phyloP scores from a whole-genome alignment of 73 alveolate genomes.

The Blepharisma japonicum region DNA sequence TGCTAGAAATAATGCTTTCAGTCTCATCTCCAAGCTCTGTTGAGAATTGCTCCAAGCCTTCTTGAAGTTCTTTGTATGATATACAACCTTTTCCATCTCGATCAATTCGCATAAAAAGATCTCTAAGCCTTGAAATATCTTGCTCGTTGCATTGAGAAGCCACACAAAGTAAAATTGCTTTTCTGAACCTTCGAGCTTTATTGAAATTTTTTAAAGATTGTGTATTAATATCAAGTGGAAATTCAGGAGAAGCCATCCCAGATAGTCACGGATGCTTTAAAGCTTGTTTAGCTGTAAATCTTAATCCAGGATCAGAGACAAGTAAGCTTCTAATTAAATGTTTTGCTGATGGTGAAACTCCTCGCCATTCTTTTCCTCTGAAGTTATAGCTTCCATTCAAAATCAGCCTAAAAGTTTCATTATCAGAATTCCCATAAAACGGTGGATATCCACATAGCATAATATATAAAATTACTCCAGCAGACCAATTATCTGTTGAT shows the following conservation, averaged over 20 bases:
- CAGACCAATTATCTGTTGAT: conserved; percentile 37
- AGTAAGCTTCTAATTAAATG: conserved; percentile 34
- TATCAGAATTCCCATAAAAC: conserved; percentile 34
- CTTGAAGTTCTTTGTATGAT: conserved; percentile 65
- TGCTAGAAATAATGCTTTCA: conserved; percentile 5
- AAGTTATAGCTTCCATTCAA: conserved; percentile 18
- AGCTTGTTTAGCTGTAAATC: conserved; percentile 35
- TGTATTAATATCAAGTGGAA: conserved; percentile 1
- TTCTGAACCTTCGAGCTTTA: conserved; percentile 25
- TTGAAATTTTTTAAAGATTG: background rate
- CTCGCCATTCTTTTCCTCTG: conserved; percentile 29
- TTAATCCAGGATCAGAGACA: conserved; percentile 11
- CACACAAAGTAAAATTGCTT: conserved; percentile 29
- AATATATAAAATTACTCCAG: conserved; percentile 40
- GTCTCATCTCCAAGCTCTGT: conserved; percentile 25
- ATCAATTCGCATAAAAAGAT: conserved; percentile 68
- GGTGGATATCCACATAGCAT: conserved; percentile 40
- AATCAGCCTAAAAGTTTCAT: conserved; percentile 20
- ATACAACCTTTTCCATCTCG: conserved; percentile 77
- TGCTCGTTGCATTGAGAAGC: conserved; percentile 29
- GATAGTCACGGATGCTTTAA: conserved; percentile 24
- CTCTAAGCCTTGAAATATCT: conserved; percentile 37
- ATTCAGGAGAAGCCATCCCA: background rate
- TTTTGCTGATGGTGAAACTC: conserved; percentile 34
- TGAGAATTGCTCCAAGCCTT: conserved; percentile 37